Conservation (phyloP, 768 basidiomycete genomes). For the Mrakia gelida region DNA sequence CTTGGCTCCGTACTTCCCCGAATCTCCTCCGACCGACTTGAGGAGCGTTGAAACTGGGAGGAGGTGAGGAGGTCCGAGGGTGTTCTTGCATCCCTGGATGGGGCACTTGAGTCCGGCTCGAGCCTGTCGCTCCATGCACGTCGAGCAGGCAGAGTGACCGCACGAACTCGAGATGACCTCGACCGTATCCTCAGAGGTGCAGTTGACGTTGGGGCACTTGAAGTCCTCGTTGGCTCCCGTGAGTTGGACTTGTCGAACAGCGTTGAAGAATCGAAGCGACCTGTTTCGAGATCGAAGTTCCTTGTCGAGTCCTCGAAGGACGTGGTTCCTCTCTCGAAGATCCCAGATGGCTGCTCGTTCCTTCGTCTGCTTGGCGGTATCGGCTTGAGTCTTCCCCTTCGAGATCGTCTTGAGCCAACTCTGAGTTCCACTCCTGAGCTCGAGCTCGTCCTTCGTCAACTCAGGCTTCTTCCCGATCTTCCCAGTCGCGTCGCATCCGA, state of each 20-base stretch:
- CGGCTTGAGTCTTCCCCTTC: constrained; percentile 1
- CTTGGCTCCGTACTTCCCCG: constrained; percentile 77
- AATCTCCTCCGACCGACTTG: constrained; percentile 57
- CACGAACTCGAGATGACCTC: constrained; percentile 43
- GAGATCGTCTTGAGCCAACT: not conserved
- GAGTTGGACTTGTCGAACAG: constrained; percentile 81
- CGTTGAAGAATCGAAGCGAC: constrained; percentile 85
- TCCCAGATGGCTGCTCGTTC: constrained; percentile 56
- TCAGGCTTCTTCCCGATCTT: not conserved
- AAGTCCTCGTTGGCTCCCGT: constrained; percentile 56
- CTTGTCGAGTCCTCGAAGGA: constrained; percentile 74
- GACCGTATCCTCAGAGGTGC: constrained; percentile 63
- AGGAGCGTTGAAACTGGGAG: not conserved
- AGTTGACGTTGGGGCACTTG: constrained; percentile 40
- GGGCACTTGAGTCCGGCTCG: not conserved
- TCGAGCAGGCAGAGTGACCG: constrained; percentile 37
- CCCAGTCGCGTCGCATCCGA: not conserved
- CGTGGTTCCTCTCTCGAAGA: constrained; percentile 80
- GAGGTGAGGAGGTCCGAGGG: not conserved
- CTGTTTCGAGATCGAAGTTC: constrained; percentile 86
- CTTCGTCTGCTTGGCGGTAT: constrained; percentile 47
- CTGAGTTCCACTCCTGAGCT: not conserved
- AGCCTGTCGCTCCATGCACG: not conserved
- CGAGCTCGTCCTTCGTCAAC: not conserved
- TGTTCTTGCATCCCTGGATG: constrained; percentile 1